Evolutionary conservation across 805 yeast species (phyloP).

Genomic region (Wickerhamomyces queroliae): DNA sequence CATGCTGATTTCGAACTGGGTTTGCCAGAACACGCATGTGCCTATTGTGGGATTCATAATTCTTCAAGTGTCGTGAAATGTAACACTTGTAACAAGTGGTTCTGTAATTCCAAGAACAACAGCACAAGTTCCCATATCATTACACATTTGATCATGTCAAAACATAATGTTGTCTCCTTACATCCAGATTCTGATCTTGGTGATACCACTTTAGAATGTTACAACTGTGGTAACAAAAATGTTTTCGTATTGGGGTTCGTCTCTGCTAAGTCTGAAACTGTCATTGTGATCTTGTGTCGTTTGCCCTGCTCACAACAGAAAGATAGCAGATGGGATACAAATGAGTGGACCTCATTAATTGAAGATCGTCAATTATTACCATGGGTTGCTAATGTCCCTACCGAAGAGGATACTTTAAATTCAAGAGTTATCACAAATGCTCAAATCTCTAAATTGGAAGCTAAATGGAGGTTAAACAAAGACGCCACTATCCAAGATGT

Average conservation of each 20-base stretch:
- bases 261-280: constrained; percentile 79
- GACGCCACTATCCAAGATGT: constrained; percentile 68
- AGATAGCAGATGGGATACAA: constrained; percentile 80
- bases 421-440: constrained; percentile 52
- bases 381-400: constrained; percentile 76
- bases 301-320: constrained; percentile 79
- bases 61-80: constrained; percentile 70
- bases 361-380: constrained; percentile 72
- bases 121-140: constrained; percentile 73
- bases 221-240: constrained; percentile 80
- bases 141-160: constrained; percentile 75
- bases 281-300: constrained; percentile 82
- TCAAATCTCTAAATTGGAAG: constrained; percentile 70
- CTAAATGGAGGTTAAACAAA: constrained; percentile 72
- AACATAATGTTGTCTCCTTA: constrained; percentile 67
- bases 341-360: constrained; percentile 81
- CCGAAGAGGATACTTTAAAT: constrained; percentile 53
- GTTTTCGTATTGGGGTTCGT: constrained; percentile 82
- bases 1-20: not conserved
- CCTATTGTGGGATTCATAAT: constrained; percentile 71
- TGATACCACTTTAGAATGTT: constrained; percentile 84
- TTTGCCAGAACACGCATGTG: constrained; percentile 39
- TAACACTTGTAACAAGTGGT: constrained; percentile 76
- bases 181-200: constrained; percentile 83
- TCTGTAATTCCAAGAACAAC: constrained; percentile 68